A percentile compares a stretch with the other conserved stretches of the same genome.
Evolutionary conservation across 2,329 filamentous ascomycete genomes (phyloP).

Genomic region (Paracoccidioides brasiliensis): DNA sequence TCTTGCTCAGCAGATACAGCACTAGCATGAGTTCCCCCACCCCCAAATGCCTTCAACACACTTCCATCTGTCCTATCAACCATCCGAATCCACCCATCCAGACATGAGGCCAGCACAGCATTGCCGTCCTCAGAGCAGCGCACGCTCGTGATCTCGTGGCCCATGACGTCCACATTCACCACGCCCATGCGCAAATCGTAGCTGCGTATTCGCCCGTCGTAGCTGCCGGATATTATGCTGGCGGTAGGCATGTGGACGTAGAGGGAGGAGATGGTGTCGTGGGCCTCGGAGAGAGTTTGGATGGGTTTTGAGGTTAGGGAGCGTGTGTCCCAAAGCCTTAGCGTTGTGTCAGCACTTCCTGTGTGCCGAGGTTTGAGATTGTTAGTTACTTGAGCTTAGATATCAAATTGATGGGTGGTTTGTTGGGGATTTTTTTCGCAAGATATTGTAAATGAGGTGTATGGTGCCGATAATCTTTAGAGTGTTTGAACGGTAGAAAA

Average conservation of each 20-base stretch:
- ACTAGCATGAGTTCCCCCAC: constrained; percentile 14
- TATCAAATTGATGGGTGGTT: not conserved
- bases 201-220: constrained; percentile 67
- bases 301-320: constrained; percentile 31
- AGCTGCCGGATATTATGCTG: constrained; percentile 58
- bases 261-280: constrained; percentile 29
- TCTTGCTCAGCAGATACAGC: constrained; percentile 23
- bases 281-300: constrained; percentile 29
- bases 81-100: constrained; percentile 66
- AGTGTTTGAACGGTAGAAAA: not conserved
- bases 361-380: not conserved
- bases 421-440: not conserved
- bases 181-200: constrained; percentile 75
- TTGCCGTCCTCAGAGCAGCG: constrained; percentile 57
- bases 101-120: constrained; percentile 57
- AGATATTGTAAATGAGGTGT: not conserved
- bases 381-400: not conserved
- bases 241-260: constrained; percentile 27
- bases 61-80: constrained; percentile 67
- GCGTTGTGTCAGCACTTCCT: constrained; percentile 33
- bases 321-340: constrained; percentile 31
- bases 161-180: constrained; percentile 56
- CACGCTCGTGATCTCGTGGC: constrained; percentile 60
- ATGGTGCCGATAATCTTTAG: no score
- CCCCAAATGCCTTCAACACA: constrained; percentile 58